Evolutionary conservation across 2,329 filamentous ascomycete species (phyloP), one percentile per base, ranked within the genome.

Genomic region (Fusarium succisae): DNA sequence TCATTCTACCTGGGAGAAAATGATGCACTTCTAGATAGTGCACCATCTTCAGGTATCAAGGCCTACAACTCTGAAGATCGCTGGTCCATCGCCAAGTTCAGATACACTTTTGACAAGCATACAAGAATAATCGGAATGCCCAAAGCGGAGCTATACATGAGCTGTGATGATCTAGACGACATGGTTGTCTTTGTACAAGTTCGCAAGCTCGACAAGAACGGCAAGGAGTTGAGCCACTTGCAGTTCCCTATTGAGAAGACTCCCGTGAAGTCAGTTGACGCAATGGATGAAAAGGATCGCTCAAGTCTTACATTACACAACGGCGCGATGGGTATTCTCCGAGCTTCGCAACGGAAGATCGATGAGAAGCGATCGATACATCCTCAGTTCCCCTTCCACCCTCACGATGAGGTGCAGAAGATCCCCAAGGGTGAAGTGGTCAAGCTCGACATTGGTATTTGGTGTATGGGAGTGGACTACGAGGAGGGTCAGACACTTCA

Each of bases 71-170:
- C 71, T 2, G 71, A 74, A 14, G 71, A 74, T 37, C 66, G 71
- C 15, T 71, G 66, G 53, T 74, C 71, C 1, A 68, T 74, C 20
- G 50, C 71, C 20, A 74, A 74, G 28, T 74, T 74, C 38, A 37
- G 63, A 22, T 35, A 74, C 54, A 72, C 55, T 5, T 74, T 74
- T 12, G n/a, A 47, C 8, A 64, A 72, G 28, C 62, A 70, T 9
- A 43, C 71, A 6, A 59, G 71, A 1, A 63, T 74, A 3, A 55
- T 74, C 0, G 71, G 71, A 12, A 62, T 74, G 24, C 71, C 71
- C 2, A 74, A 74, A 26, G 67, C 59, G 10, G 71, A 74, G 12
- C 48, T 74, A 0, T 74, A 74, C 28, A 72, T 74, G 71, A 74
- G 71, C 24, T 72, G 74, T 3, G 64, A 73, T 15, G 74, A 64